phyloP scores from a whole-genome alignment of 495 filamentous ascomycete species.

The Aspergillus mulundensis region DNA sequence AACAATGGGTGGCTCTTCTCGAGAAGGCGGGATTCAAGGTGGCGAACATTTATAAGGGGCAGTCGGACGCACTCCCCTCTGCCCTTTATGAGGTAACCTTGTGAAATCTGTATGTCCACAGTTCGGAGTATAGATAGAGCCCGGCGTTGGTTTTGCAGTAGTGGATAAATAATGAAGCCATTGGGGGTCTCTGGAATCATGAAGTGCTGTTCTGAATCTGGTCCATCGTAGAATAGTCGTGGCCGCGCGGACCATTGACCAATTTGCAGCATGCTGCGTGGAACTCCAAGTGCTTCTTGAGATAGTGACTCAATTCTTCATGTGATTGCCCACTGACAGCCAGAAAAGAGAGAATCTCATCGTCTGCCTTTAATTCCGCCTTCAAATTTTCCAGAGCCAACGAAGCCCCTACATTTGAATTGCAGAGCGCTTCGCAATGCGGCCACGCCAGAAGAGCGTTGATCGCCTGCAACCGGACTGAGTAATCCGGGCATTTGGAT shows the following conservation, averaged over 20 bases:
- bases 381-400: slow-evolving; percentile 14
- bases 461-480: slow-evolving; percentile 17
- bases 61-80: neutral
- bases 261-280: slow-evolving; percentile 10
- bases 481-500: slow-evolving; percentile 14
- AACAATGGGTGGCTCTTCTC: slow-evolving; percentile 19
- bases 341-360: neutral
- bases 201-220: neutral
- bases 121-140: neutral
- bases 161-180: neutral
- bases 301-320: slow-evolving; percentile 10
- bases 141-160: too few relatives aligned
- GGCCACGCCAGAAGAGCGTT: slow-evolving; percentile 11
- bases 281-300: slow-evolving; percentile 9
- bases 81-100: slow-evolving; percentile 1
- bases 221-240: neutral
- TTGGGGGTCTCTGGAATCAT: neutral
- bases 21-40: slow-evolving; percentile 25
- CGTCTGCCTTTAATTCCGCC: neutral
- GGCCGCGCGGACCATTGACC: slow-evolving; percentile 11
- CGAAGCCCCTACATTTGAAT: slow-evolving; percentile 13
- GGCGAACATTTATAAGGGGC: slow-evolving; percentile 28
- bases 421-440: slow-evolving; percentile 19
- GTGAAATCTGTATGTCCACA: neutral
- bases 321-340: slow-evolving; percentile 4